Conservation (phyloP, 2,329 filamentous ascomycete species). For the Epichloe uncinata region DNA sequence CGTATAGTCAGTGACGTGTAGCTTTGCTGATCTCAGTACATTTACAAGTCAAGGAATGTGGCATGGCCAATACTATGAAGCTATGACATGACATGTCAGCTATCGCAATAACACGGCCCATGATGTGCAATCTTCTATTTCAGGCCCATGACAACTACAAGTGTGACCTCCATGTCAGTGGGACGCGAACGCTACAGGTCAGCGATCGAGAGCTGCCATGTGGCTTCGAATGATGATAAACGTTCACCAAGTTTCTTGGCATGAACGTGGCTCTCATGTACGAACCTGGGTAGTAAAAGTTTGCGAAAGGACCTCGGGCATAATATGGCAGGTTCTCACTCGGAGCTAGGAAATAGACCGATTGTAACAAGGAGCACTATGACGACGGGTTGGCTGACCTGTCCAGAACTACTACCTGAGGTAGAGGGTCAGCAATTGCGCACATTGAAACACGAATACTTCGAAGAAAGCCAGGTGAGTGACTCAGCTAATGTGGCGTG, state of each 20-base stretch:
- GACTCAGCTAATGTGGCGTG: background rate
- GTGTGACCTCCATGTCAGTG: background rate
- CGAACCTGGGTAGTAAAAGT: background rate
- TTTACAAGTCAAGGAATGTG: background rate
- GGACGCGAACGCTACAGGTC: background rate
- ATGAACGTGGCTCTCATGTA: background rate
- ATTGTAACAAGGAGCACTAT: background rate
- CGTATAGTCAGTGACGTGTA: background rate
- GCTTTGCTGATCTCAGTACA: background rate
- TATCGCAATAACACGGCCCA: background rate
- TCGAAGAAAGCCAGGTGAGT: slow-evolving; percentile 2
- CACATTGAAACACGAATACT: background rate
- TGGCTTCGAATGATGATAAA: background rate
- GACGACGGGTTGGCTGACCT: background rate
- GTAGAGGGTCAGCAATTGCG: background rate
- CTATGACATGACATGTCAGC: background rate
- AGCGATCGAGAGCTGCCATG: background rate
- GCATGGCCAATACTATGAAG: background rate
- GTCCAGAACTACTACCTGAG: background rate
- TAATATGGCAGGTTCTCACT: background rate
- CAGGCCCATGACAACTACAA: background rate
- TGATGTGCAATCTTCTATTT: background rate
- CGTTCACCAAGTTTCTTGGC: no score
- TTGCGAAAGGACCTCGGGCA: background rate
- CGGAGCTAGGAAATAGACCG: background rate